Base-by-base conservation (phyloP, 2,329 filamentous ascomycete species). In the Microsporum ferrugineum region DNA sequence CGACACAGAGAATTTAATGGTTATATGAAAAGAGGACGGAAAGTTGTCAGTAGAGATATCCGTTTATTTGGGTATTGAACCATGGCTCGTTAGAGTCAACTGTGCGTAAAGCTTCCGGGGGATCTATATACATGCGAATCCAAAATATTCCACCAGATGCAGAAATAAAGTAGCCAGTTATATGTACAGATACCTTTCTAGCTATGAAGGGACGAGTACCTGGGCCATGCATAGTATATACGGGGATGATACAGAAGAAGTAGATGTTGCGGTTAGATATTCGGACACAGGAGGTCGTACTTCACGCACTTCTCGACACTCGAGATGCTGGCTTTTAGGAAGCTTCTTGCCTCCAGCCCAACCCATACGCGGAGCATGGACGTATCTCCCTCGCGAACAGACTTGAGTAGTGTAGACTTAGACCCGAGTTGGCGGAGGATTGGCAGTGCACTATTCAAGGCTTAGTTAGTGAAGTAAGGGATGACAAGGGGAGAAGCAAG, bases 301-400 rank as follows among this genome's bases (percentile, higher is more conserved):
- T 91, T 94, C 68, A 96, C 91, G 72, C 89, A 95, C 69, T 84
- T 82, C 74, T 96, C 91, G 38, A 92, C 88, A 73, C 91, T 91
- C 71, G 95, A 90, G 60, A 95, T 84, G 65, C 89, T 95, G 51
- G 89, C 89, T 75, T 95, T 89, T 75, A 96, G 81, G 75, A 95
- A 94, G 67, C 87, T 87, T 64, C 92, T 82, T 57, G 91, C 88
- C 77, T 97, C 92, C 8, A 97, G 78, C 1, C 92, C 91, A 62
- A 89, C 84, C 92, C 92, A 97, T 3, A 96, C 86, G 68, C 90
- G 85, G 66, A 96, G 77, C 88, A 97, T 94, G 49, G 85, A 88
- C 64, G 88, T 88, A 69, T 91, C 88, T 33, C 88, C 87, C 38
- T 83, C 80, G 70, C 84, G 86, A 61, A 88, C 78, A 77, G 88